A percentile compares a stretch with the other conserved stretches of the same genome.
phyloP scores from a whole-genome alignment of 306 rosid species.

The Pyrus pyrifolia region DNA sequence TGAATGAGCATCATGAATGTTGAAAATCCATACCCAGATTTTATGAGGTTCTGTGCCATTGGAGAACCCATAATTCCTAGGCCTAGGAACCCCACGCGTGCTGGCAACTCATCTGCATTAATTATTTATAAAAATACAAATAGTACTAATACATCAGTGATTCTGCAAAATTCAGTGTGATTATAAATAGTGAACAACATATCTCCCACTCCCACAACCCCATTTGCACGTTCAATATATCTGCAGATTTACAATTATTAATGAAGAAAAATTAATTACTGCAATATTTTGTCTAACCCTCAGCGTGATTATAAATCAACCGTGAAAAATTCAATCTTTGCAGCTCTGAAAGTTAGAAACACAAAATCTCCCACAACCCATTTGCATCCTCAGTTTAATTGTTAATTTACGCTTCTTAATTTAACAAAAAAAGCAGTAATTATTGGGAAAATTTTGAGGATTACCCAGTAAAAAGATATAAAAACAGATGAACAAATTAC shows the following conservation, averaged over 20 bases:
- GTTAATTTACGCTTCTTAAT: not conserved
- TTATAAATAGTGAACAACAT: not conserved
- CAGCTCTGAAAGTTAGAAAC: not conserved
- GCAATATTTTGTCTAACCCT: not conserved
- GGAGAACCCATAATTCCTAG: conserved; percentile 97
- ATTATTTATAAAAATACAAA: conserved; percentile 1
- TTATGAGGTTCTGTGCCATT: conserved; percentile 80
- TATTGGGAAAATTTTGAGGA: not conserved
- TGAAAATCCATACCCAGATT: conserved; percentile 56
- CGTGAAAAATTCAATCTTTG: not conserved
- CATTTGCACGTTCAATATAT: not conserved
- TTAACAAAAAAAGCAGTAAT: not conserved
- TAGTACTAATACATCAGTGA: not conserved
- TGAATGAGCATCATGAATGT: not conserved
- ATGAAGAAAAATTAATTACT: not conserved
- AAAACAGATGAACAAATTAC: conserved; percentile 1
- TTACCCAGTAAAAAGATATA: not conserved
- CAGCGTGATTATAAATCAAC: not conserved
- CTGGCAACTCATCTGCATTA: conserved; percentile 35
- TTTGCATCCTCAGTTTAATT: not conserved
- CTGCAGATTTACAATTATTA: not conserved
- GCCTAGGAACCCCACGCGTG: conserved; percentile 74
- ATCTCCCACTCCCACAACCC: not conserved
- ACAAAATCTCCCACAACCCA: not conserved
- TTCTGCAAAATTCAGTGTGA: not conserved